Base-by-base conservation (phyloP, 2,329 filamentous ascomycete species). In the Paecilomyces niveus region DNA sequence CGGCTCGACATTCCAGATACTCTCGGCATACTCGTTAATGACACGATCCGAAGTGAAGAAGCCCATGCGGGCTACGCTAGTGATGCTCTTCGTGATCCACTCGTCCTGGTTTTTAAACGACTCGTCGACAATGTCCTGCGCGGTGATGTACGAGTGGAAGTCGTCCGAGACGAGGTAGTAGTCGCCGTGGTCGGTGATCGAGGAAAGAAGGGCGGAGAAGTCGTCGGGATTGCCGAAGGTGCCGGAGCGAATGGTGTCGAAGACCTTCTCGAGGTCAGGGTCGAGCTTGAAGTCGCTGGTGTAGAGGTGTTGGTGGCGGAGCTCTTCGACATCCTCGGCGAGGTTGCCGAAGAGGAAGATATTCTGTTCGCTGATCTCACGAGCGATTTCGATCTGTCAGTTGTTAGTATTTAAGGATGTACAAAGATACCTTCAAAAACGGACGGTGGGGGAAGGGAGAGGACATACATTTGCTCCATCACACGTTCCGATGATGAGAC, bases 311-410 rank as follows among this genome's bases (percentile, higher is more conserved):
- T 83, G 81, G 76, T 97, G 92, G 54, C 94, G 92, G 57, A 99
- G 86, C 65, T 97, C 93, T 68, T 97, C 94, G 49, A 99, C 94
- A 67, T 97, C 92, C 75, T 99, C 94, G 58, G 94, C 87, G 21
- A 99, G 84, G 73, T 93, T 96, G 61, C 94, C 94, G 72, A 99
- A 97, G 66, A 99, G 85, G 86, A 99, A 99, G 73, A 99, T 97
- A 78, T 97, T 97, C 72, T 91, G 87, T 71, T 97, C 92, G 68
- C 92, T 90, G 70, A 97, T 90, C 76, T 99, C 94, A 59, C 94
- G 91, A 3, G 94, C 97, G 72, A 97, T 97, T 80, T 97, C 92
- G 74, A 96, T 96, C 89, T 88, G 60, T 26, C 35, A n/a, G 57
- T n/a, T 31, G 45, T 61, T 55, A 56, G 58, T 24, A 33, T 31